Percentiles rank a stretch among this genome's conserved stretches.
phyloP scores from a whole-genome alignment of 768 basidiomycete genomes.

The Lactifluus volemus region DNA sequence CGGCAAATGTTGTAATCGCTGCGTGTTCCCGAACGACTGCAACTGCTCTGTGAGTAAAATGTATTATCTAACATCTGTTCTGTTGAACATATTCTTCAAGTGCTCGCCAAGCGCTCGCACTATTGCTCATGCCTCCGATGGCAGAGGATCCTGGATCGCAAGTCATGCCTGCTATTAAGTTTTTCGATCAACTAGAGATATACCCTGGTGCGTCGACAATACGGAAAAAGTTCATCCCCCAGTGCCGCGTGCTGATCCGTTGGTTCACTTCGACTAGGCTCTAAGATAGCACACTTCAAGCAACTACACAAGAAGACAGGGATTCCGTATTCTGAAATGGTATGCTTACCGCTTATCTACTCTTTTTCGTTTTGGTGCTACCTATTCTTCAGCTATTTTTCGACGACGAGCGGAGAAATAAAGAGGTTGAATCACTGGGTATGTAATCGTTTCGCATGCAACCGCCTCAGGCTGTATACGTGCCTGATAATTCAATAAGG shows the following conservation, averaged over 20 bases:
- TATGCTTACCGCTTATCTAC: slow-evolving; percentile 22
- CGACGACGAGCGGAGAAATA: slow-evolving; percentile 11
- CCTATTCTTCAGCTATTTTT: slow-evolving; percentile 2
- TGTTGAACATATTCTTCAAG: slow-evolving; percentile 30
- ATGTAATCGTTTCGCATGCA: background rate
- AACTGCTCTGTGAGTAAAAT: slow-evolving; percentile 48
- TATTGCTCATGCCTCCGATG: slow-evolving; percentile 45
- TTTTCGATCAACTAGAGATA: slow-evolving; percentile 67
- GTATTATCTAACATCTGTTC: background rate
- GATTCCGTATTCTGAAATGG: slow-evolving; percentile 77
- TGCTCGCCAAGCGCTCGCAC: slow-evolving; percentile 64
- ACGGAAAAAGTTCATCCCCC: background rate
- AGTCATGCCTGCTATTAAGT: slow-evolving; percentile 42
- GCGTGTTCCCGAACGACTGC: slow-evolving; percentile 70
- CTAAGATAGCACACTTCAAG: slow-evolving; percentile 46
- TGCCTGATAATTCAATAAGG: slow-evolving; percentile 33
- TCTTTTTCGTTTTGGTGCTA: background rate
- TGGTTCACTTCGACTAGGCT: slow-evolving; percentile 36
- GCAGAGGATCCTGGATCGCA: slow-evolving; percentile 26
- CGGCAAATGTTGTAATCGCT: slow-evolving; percentile 46
- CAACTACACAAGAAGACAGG: slow-evolving; percentile 52
- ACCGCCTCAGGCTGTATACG: background rate
- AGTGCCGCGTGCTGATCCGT: background rate
- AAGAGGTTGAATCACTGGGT: slow-evolving; percentile 33
- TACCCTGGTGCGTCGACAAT: slow-evolving; percentile 46